These are phyloP conservation scores for Plectosphaerella cucumerina DNA, from an alignment of 2,329 filamentous ascomycete genomes.

Conservation along the genomic window DNA sequence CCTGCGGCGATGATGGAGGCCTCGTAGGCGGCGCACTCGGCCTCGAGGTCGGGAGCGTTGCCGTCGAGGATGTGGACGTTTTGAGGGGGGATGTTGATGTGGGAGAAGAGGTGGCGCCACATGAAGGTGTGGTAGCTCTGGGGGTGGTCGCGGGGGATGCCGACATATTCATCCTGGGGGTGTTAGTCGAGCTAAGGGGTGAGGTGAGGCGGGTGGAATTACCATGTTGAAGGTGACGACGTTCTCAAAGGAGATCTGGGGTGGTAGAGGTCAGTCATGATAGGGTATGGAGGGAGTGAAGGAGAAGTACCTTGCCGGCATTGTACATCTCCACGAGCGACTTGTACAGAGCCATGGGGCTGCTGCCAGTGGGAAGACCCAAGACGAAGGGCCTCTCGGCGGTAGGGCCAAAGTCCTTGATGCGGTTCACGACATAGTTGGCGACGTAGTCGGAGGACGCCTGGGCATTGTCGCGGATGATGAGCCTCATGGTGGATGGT, in stretches of 20 bases:
- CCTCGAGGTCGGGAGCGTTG: conserved; percentile 70
- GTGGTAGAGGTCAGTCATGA: conserved; percentile 12
- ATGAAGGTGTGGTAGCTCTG: conserved; percentile 90
- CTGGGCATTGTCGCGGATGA: conserved; percentile 70
- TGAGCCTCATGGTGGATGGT: conserved; percentile 64
- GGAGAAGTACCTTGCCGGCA: conserved; percentile 48
- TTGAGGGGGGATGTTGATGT: conserved; percentile 72
- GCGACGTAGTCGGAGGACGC: conserved; percentile 72
- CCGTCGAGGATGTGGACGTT: conserved; percentile 85
- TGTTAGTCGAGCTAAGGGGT: background rate
- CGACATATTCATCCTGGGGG: conserved; percentile 76
- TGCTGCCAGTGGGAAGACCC: conserved; percentile 79
- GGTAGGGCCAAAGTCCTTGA: conserved; percentile 72
- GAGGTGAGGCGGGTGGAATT: conserved; percentile 18
- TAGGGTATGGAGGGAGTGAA: background rate
- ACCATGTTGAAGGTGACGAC: conserved; percentile 92
- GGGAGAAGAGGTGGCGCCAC: conserved; percentile 90
- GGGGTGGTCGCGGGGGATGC: conserved; percentile 75
- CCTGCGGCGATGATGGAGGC: conserved; percentile 68
- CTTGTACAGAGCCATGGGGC: conserved; percentile 73
- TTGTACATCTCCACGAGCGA: conserved; percentile 69
- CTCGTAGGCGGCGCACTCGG: conserved; percentile 77
- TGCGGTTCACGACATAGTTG: conserved; percentile 78
- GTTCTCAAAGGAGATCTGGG: conserved; percentile 76
- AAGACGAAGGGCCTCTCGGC: conserved; percentile 73